phyloP scores from a whole-genome alignment of 148 eudicot species.

The Hydrangea macrophylla region DNA sequence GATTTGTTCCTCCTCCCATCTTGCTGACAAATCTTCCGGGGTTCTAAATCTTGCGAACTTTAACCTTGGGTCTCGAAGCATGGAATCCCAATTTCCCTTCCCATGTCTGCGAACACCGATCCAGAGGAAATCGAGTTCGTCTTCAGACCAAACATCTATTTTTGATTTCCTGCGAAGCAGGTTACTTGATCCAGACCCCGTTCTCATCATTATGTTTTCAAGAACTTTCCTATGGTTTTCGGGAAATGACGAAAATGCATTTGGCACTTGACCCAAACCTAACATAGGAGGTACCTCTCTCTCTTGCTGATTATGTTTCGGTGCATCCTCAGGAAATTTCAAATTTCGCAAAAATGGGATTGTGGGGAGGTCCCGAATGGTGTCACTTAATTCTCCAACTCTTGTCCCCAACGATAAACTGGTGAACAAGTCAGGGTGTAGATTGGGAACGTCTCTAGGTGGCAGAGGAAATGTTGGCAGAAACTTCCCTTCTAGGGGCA shows the following conservation, averaged over 20 bases:
- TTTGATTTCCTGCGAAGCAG: conserved; percentile 55
- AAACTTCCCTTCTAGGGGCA: conserved; percentile 63
- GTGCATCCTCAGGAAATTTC: conserved; percentile 41
- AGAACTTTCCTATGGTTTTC: conserved; percentile 91
- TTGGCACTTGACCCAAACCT: conserved; percentile 57
- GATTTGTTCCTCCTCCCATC: conserved; percentile 86
- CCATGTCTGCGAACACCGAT: conserved; percentile 98
- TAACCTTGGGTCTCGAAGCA: conserved; percentile 73
- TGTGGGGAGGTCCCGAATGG: conserved; percentile 34
- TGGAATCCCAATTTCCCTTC: conserved; percentile 73
- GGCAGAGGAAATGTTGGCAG: conserved; percentile 51
- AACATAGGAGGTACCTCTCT: conserved; percentile 48
- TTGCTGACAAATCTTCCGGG: conserved; percentile 56
- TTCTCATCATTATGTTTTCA: conserved; percentile 79
- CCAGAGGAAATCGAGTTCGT: conserved; percentile 94
- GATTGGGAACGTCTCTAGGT: conserved; percentile 33
- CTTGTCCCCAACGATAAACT: conserved; percentile 66
- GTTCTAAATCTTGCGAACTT: conserved; percentile 64
- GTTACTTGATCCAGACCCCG: conserved; percentile 57
- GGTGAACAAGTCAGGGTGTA: conserved; percentile 55
- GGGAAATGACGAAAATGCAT: conserved; percentile 49
- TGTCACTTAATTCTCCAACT: conserved; percentile 29
- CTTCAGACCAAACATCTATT: conserved; percentile 80
- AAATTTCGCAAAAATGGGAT: conserved; percentile 60
- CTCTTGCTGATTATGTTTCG: conserved; percentile 44